Base-by-base conservation (phyloP, 192 early-diverging fungal genomes). In the Coemansia sp. region DNA sequence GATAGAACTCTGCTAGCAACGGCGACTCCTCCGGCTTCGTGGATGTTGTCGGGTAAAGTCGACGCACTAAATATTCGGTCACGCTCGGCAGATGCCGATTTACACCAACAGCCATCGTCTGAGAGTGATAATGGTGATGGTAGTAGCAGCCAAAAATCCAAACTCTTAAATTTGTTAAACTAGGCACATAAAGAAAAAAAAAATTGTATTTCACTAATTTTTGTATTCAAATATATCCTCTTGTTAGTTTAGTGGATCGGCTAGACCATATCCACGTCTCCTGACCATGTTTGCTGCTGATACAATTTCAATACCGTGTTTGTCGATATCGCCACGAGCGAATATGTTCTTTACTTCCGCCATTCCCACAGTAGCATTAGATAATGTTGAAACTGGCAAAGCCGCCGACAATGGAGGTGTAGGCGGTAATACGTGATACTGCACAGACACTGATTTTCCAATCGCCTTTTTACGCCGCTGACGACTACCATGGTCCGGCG, bases 251-350 rank as follows among this genome's bases (percentile, higher is more conserved):
- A 83, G 70, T 6, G 80, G 80, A 39, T 83, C 80, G 0, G 80
- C 75, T 13, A 83, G 58, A 4, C 80, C 80, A 29, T 75, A 69
- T 1, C 75, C 80, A n/a, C 80, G 68, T 22, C 80, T 69, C 13
- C 69, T 69, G 12, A 83, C 75, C 80, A 83, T 83, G 60, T 75
- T 65, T 24, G 75, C 75, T 15, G 75, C 67, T 24, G 80, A 78
- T 8, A 83, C 80, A 0, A 77, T 66, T 40, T 83, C 80, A 20
- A 83, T 68, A n/a, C 80, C 80, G 40, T 83, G 65, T 9, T 65
- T 61, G 41, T 72, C 80, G 20, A 75, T 55, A 6, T 47, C 34
- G 11, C 75, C 70, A 2, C 47, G 57, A 7, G 57, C 75, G 64
- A 77, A 77, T 8, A 72, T 72, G 15, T 47, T 70, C 36, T 66